Percentiles rank a stretch among this genome's conserved stretches.
Evolutionary conservation across 148 eudicot species (phyloP).

Genomic region (Spergularia bocconei): DNA sequence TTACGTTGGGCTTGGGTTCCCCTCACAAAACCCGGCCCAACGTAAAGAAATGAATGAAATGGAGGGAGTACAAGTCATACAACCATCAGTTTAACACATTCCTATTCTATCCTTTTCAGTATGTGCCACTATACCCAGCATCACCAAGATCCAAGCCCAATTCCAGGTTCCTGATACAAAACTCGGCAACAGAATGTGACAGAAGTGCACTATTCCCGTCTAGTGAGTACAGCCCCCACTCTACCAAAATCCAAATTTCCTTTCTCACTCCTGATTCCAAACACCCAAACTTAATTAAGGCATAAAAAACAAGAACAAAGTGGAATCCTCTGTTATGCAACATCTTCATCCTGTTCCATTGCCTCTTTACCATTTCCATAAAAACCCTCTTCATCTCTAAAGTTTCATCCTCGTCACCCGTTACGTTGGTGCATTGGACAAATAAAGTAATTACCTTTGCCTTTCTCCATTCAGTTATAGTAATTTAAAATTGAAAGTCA

Average conservation of each 20-base stretch:
- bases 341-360: background rate
- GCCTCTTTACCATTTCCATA: background rate
- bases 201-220: background rate
- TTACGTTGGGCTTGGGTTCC: too few species aligned
- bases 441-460: background rate
- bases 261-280: background rate
- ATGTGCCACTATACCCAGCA: too few species aligned
- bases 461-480: too few species aligned
- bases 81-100: too few species aligned
- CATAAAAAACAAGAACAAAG: background rate
- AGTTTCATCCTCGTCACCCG: background rate
- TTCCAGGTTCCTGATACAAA: too few species aligned
- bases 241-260: background rate
- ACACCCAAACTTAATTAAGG: background rate
- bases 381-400: background rate
- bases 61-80: too few species aligned
- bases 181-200: too few species aligned
- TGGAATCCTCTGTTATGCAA: background rate
- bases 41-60: too few species aligned
- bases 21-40: too few species aligned
- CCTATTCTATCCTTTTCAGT: too few species aligned
- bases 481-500: too few species aligned
- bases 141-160: too few species aligned
- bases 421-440: background rate
- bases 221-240: background rate